Conservation (phyloP, 768 basidiomycete species). For the Gymnopilus dilepis region DNA sequence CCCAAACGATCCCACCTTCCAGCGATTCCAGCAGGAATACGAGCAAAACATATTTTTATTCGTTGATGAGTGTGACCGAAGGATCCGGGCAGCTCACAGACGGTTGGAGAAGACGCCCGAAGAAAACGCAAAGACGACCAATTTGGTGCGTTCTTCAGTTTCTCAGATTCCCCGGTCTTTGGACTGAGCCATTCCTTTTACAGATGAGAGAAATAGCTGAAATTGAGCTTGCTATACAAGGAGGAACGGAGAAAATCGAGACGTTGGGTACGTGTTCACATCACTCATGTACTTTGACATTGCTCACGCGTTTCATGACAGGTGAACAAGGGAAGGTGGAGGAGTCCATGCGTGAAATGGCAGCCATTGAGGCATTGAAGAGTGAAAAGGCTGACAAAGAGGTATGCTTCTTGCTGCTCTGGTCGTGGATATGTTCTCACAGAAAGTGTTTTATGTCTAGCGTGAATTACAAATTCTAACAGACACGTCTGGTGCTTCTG, state of each 20-base stretch:
- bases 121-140: constrained; percentile 99
- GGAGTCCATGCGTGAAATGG: constrained; percentile 97
- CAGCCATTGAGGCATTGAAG: constrained; percentile 97
- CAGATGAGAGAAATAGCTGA: constrained; percentile 99
- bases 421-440: constrained; percentile 14
- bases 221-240: constrained; percentile 98
- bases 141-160: constrained; percentile 62
- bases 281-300: constrained; percentile 15
- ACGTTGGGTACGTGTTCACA: constrained; percentile 64
- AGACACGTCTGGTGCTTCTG: constrained; percentile 97
- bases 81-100: constrained; percentile 92
- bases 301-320: constrained; percentile 36
- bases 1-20: constrained; percentile 81
- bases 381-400: constrained; percentile 96
- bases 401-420: constrained; percentile 47
- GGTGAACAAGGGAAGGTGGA: constrained; percentile 99
- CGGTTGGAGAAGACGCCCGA: constrained; percentile 99
- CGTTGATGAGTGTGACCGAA: constrained; percentile 97
- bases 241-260: constrained; percentile 98
- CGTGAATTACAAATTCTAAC: constrained; percentile 95
- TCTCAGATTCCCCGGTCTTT: constrained; percentile 5
- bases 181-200: constrained; percentile 8
- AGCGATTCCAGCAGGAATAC: constrained; percentile 92
- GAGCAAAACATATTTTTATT: constrained; percentile 95
- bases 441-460: constrained; percentile 41